Percentiles rank a stretch among this genome's conserved stretches.
phyloP scores from a whole-genome alignment of 495 filamentous ascomycete genomes.

The Hypoxylon intermedium region DNA sequence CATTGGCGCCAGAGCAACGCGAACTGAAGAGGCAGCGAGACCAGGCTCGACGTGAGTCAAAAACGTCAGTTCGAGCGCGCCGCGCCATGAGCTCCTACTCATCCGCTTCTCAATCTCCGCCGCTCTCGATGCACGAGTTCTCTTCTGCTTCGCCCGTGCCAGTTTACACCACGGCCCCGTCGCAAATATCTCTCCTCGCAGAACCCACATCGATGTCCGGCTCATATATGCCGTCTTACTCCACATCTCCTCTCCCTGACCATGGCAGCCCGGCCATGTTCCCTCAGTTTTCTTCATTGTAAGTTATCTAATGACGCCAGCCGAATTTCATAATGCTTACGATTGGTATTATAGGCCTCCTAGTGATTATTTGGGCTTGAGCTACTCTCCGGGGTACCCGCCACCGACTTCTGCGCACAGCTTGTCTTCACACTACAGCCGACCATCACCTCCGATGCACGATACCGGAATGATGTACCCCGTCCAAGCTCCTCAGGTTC shows the following conservation, averaged over 20 bases:
- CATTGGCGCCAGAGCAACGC: slow-evolving; percentile 56
- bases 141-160: slow-evolving; percentile 50
- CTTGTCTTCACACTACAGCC: slow-evolving; percentile 54
- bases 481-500: slow-evolving; percentile 41
- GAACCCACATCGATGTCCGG: slow-evolving; percentile 48
- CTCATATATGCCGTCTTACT: slow-evolving; percentile 54
- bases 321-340: slow-evolving; percentile 18
- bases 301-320: slow-evolving; percentile 11
- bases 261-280: slow-evolving; percentile 50
- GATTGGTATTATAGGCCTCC: slow-evolving; percentile 32
- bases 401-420: slow-evolving; percentile 45
- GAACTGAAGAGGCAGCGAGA: slow-evolving; percentile 58
- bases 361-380: slow-evolving; percentile 43
- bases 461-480: slow-evolving; percentile 56
- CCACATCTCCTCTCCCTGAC: slow-evolving; percentile 50
- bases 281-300: slow-evolving; percentile 43
- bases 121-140: slow-evolving; percentile 51
- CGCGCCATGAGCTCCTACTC: slow-evolving; percentile 52
- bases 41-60: slow-evolving; percentile 52
- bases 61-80: slow-evolving; percentile 47
- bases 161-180: slow-evolving; percentile 55
- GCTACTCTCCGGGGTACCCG: slow-evolving; percentile 49
- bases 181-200: slow-evolving; percentile 53
- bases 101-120: slow-evolving; percentile 50
- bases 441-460: slow-evolving; percentile 44